phyloP scores from a whole-genome alignment of 2,329 filamentous ascomycete genomes.

The Curvularia hawaiiensis region DNA sequence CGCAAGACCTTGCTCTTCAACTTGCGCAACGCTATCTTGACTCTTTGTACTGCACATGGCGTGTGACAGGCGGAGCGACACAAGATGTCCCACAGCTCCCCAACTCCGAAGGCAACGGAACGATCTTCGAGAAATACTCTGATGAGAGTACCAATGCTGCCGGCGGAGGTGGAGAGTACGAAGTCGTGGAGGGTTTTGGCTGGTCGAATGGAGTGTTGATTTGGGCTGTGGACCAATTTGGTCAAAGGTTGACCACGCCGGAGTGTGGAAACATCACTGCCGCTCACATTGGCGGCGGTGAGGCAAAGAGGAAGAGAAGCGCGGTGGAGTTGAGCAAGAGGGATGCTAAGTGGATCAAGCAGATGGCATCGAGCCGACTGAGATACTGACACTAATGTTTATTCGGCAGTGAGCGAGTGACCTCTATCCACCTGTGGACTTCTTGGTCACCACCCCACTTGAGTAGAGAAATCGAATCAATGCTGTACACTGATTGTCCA shows the following conservation, averaged over 20 bases:
- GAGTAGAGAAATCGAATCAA: not conserved
- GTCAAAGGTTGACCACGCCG: slow-evolving; percentile 59
- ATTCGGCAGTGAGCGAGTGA: not conserved
- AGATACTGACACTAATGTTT: slow-evolving; percentile 5
- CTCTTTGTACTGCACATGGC: slow-evolving; percentile 73
- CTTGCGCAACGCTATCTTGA: slow-evolving; percentile 71
- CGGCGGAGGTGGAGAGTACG: slow-evolving; percentile 70
- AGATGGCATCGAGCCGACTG: slow-evolving; percentile 17
- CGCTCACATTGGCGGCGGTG: slow-evolving; percentile 23
- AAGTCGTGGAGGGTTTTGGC: slow-evolving; percentile 72
- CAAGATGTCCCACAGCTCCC: slow-evolving; percentile 30
- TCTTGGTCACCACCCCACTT: not conserved
- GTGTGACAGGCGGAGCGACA: slow-evolving; percentile 67
- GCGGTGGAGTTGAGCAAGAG: slow-evolving; percentile 37
- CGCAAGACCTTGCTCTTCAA: slow-evolving; percentile 61
- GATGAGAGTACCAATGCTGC: slow-evolving; percentile 65
- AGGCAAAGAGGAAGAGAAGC: slow-evolving; percentile 34
- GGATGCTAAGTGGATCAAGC: slow-evolving; percentile 42
- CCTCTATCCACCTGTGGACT: not conserved
- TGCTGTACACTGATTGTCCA: not conserved
- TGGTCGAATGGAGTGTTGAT: slow-evolving; percentile 74
- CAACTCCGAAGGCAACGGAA: slow-evolving; percentile 58
- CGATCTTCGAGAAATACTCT: slow-evolving; percentile 74
- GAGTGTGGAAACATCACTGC: slow-evolving; percentile 49
- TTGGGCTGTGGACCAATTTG: slow-evolving; percentile 69